Evolutionary conservation across 148 eudicot species (phyloP).

Genomic region (Vaccinium darrowii): DNA sequence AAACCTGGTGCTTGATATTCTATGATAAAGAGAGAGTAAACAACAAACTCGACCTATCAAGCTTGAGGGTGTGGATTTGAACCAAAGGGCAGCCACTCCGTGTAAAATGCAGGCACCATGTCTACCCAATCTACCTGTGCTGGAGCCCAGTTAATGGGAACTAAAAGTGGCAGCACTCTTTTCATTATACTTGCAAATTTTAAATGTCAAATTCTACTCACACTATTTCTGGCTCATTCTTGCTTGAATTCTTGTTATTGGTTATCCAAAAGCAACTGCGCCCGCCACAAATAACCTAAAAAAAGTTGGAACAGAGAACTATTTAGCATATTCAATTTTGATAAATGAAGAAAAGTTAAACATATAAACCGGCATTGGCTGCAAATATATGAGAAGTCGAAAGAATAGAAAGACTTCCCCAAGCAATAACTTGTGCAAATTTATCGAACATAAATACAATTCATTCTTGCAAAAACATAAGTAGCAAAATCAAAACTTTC

Average conservation of each 20-base stretch:
- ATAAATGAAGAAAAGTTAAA: background rate
- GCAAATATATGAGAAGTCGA: background rate
- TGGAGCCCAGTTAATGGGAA: background rate
- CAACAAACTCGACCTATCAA: background rate
- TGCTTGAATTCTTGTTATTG: slow-evolving; percentile 56
- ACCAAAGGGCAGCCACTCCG: background rate
- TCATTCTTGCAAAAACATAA: background rate
- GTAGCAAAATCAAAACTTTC: background rate
- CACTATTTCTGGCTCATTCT: slow-evolving; percentile 60
- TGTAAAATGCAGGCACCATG: background rate
- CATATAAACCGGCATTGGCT: background rate
- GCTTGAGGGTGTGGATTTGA: background rate
- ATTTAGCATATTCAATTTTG: slow-evolving; percentile 9
- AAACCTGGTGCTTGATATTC: background rate
- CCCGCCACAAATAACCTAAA: slow-evolving; percentile 74
- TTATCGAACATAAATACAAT: background rate
- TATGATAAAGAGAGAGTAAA: background rate
- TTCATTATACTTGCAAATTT: background rate
- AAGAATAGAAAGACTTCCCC: background rate
- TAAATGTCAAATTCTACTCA: slow-evolving; percentile 38
- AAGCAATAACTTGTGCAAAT: background rate
- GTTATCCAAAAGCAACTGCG: slow-evolving; percentile 73
- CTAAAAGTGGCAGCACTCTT: background rate
- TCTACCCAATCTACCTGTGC: background rate
- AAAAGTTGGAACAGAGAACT: slow-evolving; percentile 8